Base-by-base conservation (phyloP, 192 early-diverging fungal species). In the Coemansia sp. region DNA sequence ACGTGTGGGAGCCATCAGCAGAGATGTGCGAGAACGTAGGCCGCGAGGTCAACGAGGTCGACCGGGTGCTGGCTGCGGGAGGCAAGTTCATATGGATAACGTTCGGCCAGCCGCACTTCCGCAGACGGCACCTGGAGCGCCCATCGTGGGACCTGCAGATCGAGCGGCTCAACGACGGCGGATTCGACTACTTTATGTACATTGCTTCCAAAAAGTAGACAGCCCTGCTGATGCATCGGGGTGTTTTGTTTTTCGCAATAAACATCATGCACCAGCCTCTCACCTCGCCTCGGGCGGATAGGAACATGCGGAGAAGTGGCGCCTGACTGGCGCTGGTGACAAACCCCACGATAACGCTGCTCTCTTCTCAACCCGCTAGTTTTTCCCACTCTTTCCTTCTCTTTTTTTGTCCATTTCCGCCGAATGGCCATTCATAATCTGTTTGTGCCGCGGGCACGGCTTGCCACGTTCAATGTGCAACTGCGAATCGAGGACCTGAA, bases 51-150 rank as follows among this genome's bases (percentile, higher is more conserved):
- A 84, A 86, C 38, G 90, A 96, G 68, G 93, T 93, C 16, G 74
- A 85, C n/a, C 73, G 88, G 12, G 89, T 89, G 28, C 82, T 96
- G 48, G 90, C 88, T 53, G 72, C 86, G 3, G 88, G 86, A 7
- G 93, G 93, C 31, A 78, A 83, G 55, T 95, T 95, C 68, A 83
- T 94, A 18, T 94, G 95, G 68, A 92, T 94, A 52, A 94, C 94
- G 1, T 95, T 92, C 84, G 92, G 90, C 20, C 93, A 94, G 79
- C 94, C 94, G 58, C 94, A 94, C 68, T 95, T 95, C 68, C 85
- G 92, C 45, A 87, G 83, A 65, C 71, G 86, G 57, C 89, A 93
- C 69, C 76, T 94, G 55, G 79, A 86, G 65, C 81, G 90, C 52
- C 75, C 79, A 11, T 85, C 80, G 61, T 91, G 89, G 90, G 73